Base-by-base conservation (phyloP, 306 rosid species). In the Cicer judaicum region DNA sequence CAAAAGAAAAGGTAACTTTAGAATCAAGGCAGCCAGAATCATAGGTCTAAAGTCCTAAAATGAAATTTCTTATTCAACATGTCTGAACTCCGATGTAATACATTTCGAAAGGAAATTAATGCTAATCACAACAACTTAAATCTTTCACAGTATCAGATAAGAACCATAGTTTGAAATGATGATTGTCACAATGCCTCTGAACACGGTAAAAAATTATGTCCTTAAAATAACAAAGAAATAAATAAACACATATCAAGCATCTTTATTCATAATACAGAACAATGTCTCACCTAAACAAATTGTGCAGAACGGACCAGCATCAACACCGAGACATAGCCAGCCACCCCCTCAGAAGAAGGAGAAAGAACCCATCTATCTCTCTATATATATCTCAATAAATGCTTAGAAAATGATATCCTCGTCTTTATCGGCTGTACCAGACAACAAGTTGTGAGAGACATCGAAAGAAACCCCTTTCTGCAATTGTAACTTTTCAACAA, bases 381-480 rank as follows among this genome's bases (percentile, higher is more conserved):
- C 49, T 70, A 13, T 36, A n/a, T 13, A 16, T 36, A 36, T 15
- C 64, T 29, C 42, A 4, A 39, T 34, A 24, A 24, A 46, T 85
- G 14, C 19, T 85, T 84, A 91, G 87, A 91, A 93, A 69, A 91
- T 83, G 61, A 93, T 89, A 82, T 91, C 97, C 43, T 88, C 93
- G 7, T 91, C 98, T 81, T 83, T 93, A 78, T 73, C 84, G 8
- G 61, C 7, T 13, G 82, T 78, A 11, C 64, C 92, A 66, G 89
- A 67, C 92, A 91, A 82, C 63, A 91, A 14, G 80, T 88, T 87
- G 1, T 91, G 91, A 43, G 91, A 79, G 7, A 93, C 15, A 73
- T 65, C 77, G 43, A 80, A 16, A 3, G 98, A 88, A 80, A 87
- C 49, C 8, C 89, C 97, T 74, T 73, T 81, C 79, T 68, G 84